Evolutionary conservation across 345 rosid genomes (phyloP), one percentile per base, ranked within the genome.

Genomic region (Hibiscus tridactylites): DNA sequence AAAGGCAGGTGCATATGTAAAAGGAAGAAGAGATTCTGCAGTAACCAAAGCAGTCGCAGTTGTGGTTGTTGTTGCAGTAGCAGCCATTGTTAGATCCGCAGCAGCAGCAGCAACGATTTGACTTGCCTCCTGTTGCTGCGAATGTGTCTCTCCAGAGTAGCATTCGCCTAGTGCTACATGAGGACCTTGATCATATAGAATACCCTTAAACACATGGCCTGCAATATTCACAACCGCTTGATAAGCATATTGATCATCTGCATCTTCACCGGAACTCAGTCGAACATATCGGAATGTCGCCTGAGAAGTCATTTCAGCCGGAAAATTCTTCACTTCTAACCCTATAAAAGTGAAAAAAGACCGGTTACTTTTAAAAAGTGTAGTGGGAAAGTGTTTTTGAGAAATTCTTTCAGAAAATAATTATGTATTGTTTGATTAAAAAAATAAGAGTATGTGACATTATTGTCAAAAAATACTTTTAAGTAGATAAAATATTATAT

Each of bases 151-250:
- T 26, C 37, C 37, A 46, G 78, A 75, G 28, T 81, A 80, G 57
- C 79, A 71, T 49, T 83, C 85, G 1, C 76, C 80, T 9, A 53
- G 37, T 12, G 73, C 13, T 31, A 44, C 42, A 66, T 58, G 33
- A 16, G 74, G 82, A 60, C 91, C 92, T 76, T 85, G 87, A 79
- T 88, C 87, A 57, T 86, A 79, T 13, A 88, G 90, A 78, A 88
- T 81, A 71, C 92, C 92, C 75, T 82, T 84, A 70, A 88, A 88
- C 24, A 88, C 57, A 71, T 81, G 92, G 17, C 88, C 92, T 67
- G 87, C 84, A 3, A 88, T 88, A 72, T 70, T 83, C 57, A 88
- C 81, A 52, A 73, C 37, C 44, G 86, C 74, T 61, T 78, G 78
- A 80, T 80, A 83, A 64, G 81, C 83, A 24, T 73, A 81, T 73